Evolutionary conservation across 176 grass and related monocot genomes (phyloP).

Genomic region (Oryza brachyantha): DNA sequence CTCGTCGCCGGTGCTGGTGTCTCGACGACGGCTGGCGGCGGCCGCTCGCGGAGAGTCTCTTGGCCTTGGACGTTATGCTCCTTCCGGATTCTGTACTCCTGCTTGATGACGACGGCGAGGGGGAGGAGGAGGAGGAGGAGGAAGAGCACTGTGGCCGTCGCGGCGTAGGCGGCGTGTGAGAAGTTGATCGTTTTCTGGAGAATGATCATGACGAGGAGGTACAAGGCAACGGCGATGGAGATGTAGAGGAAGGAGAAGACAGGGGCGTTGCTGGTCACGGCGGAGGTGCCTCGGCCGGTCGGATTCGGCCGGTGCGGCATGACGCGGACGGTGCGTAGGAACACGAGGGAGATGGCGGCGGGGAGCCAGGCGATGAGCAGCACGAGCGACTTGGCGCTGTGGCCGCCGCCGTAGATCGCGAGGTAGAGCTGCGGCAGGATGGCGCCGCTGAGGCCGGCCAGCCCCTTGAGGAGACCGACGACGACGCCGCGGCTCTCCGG

Average conservation of each 20-base stretch:
- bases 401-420: neutral
- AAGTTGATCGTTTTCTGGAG: constrained; percentile 22
- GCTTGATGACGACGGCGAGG: constrained; percentile 33
- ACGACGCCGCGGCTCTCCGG: constrained; percentile 43
- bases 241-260: constrained; percentile 53
- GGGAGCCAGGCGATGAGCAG: no score
- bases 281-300: no score
- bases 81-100: constrained; percentile 15
- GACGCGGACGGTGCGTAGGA: no score
- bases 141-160: constrained; percentile 19
- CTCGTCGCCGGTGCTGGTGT: neutral
- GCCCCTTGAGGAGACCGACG: constrained; percentile 55
- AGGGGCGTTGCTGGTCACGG: neutral
- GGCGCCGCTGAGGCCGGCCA: constrained; percentile 71
- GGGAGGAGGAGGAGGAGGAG: constrained; percentile 46
- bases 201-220: constrained; percentile 42
- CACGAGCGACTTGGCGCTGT: neutral
- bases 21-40: neutral
- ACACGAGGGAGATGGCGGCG: no score
- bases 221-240: constrained; percentile 36
- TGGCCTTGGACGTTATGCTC: neutral
- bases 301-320: no score
- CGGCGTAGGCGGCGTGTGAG: constrained; percentile 13
- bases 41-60: neutral
- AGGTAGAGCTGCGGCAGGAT: constrained; percentile 70